Evolutionary conservation across 2,329 filamentous ascomycete genomes (phyloP), one percentile per base, ranked within the genome.

Genomic region (Fusarium xyrophilum): DNA sequence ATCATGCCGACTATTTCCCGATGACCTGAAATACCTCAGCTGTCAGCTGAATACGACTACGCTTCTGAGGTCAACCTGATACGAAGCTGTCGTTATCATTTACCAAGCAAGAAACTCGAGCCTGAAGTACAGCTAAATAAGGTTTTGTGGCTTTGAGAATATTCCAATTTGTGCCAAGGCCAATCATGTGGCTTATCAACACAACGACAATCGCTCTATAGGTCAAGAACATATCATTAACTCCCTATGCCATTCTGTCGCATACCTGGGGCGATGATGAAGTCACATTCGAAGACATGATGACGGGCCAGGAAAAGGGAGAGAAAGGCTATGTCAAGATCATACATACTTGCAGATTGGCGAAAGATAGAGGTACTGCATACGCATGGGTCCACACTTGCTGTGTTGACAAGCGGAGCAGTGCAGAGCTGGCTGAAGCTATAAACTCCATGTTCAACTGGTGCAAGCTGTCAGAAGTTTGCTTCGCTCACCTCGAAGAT

Each of bases 371-470:
- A 6, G 57, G 35, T 1, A 15, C 62, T 3, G 7, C n/a, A 3
- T 47, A 62, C 2, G 60, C 30, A 19, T 62, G 57, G 60, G 47
- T 56, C 3, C 57, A 62, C 3, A 62, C 60, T 2, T 62, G 60
- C 25, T 62, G 60, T 1, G 32, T 62, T 1, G 60, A 62, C 1
- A 62, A 62, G 14, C 21, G 60, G 3, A 62, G 60, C 7, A 62
- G 60, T 3, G 60, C 60, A 9, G 60, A 62, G 28, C 7, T 62
- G 0, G 58, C 60, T 0, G 60, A 62, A 27, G 60, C 60, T 0
- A 62, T 62, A 0, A 62, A 62, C 7, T 42, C 60, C 0, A 62
- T 62, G 60, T 62, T 62, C 7, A 54, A 23, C 4, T 62, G 60
- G 60, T 62, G 62, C 0, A 62, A 32, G 6, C 4, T 33, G 0